These are phyloP conservation scores for Pyrrhoderma lamaoense DNA, from an alignment of 1,284 basidiomycete species.

Conservation along the genomic window DNA sequence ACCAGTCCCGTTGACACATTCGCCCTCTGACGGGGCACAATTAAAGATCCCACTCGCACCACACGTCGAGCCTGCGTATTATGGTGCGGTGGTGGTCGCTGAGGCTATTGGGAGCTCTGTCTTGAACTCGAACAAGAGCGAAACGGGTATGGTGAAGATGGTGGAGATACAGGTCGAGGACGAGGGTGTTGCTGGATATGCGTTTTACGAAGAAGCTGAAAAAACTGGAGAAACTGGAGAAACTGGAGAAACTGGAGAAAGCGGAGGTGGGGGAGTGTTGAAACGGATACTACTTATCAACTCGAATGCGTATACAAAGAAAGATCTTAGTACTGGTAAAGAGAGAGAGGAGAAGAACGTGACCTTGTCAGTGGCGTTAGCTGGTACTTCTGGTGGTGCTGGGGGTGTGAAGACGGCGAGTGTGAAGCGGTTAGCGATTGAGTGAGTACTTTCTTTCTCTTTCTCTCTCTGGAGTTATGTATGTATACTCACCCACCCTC, in stretches of 20 bases:
- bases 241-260: too few species aligned
- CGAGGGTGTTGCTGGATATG: conserved; percentile 51
- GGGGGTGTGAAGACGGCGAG: conserved; percentile 23
- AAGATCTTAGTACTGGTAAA: too few species aligned
- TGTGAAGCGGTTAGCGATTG: conserved; percentile 41
- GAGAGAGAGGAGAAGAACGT: conserved; percentile 37
- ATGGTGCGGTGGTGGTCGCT: conserved; percentile 45
- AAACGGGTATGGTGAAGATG: too few species aligned
- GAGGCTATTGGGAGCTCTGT: conserved; percentile 36
- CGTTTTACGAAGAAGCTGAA: conserved; percentile 50
- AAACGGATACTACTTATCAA: conserved; percentile 51
- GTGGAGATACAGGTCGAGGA: conserved; percentile 48
- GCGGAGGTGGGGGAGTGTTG: conserved; percentile 21
- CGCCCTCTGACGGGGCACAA: conserved; percentile 41
- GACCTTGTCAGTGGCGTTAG: too few species aligned
- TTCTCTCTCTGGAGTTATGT: neutral
- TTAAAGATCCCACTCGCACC: conserved; percentile 41
- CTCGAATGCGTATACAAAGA: conserved; percentile 41
- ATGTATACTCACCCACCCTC: too few species aligned
- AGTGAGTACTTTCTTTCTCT: conserved; percentile 30
- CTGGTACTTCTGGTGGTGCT: conserved; percentile 28
- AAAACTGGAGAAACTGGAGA: too few species aligned
- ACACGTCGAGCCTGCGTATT: conserved; percentile 55
- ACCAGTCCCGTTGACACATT: conserved; percentile 44
- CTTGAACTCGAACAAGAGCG: too few species aligned